Evolutionary conservation across 805 yeast species (phyloP).

Genomic region (Myxozyma udenii): DNA sequence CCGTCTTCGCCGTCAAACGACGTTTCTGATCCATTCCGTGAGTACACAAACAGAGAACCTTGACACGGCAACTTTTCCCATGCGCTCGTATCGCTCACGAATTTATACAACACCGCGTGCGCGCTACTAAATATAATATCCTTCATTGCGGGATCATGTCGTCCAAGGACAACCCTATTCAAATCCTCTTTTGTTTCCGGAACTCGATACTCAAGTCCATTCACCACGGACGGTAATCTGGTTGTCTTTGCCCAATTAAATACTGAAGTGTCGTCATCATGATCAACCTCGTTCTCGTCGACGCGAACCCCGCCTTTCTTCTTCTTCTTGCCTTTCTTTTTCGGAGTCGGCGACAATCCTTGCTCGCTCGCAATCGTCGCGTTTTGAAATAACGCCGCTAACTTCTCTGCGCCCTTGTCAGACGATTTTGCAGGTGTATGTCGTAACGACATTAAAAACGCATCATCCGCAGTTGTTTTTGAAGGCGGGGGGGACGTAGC

Average conservation of each 20-base stretch:
- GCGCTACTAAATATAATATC: constrained; percentile 41
- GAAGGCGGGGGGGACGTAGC: not conserved
- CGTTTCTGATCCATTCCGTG: constrained; percentile 30
- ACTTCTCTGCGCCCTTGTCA: not conserved
- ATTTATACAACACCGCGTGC: constrained; percentile 43
- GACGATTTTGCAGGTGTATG: constrained; percentile 1
- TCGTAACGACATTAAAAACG: constrained; percentile 19
- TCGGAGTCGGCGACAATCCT: not conserved
- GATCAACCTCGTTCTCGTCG: no score
- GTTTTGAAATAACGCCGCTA: not conserved
- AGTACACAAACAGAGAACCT: constrained; percentile 43
- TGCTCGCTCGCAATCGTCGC: not conserved
- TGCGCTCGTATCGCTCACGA: constrained; percentile 35
- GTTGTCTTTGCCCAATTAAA: no score
- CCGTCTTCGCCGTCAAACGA: constrained; percentile 10
- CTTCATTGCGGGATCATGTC: constrained; percentile 40
- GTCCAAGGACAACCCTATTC: constrained; percentile 38
- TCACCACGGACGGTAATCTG: no score
- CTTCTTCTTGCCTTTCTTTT: constrained; percentile 1
- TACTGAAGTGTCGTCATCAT: no score
- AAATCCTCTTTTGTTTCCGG: constrained; percentile 10
- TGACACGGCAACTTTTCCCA: constrained; percentile 43
- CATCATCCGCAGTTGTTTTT: constrained; percentile 6
- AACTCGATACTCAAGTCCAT: no score
- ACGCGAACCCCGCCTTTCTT: no score